phyloP scores from a whole-genome alignment of 495 filamentous ascomycete genomes.

The Penicillium coprophilum region DNA sequence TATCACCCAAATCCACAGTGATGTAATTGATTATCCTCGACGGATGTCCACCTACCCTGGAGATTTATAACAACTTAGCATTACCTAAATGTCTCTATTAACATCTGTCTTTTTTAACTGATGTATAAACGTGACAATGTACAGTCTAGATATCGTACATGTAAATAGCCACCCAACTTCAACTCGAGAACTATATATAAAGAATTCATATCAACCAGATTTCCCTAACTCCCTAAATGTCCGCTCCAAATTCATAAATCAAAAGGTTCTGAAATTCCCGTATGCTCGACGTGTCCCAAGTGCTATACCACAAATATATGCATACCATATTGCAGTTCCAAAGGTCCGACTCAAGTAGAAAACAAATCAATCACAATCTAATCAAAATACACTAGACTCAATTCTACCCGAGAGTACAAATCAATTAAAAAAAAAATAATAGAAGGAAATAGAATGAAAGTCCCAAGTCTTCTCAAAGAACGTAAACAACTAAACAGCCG shows the following conservation, averaged over 20 bases:
- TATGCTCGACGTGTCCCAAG: not conserved
- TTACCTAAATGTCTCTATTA: too few species aligned
- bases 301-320: not conserved
- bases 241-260: not conserved
- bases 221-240: not conserved
- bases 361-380: not conserved
- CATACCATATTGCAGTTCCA: not conserved
- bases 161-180: not conserved
- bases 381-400: not conserved
- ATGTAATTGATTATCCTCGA: not conserved
- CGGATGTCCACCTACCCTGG: too few species aligned
- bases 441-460: not conserved
- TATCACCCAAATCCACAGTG: conserved; percentile 2
- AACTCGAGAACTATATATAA: not conserved
- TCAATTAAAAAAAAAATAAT: not conserved
- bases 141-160: not conserved
- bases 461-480: not conserved
- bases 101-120: too few species aligned
- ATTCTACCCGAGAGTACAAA: not conserved
- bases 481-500: not conserved
- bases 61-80: too few species aligned
- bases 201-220: not conserved
- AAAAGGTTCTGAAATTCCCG: not conserved
- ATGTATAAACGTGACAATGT: too few species aligned
- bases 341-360: not conserved